Base-by-base conservation (phyloP, 306 rosid species). In the Rubus parviflorus region DNA sequence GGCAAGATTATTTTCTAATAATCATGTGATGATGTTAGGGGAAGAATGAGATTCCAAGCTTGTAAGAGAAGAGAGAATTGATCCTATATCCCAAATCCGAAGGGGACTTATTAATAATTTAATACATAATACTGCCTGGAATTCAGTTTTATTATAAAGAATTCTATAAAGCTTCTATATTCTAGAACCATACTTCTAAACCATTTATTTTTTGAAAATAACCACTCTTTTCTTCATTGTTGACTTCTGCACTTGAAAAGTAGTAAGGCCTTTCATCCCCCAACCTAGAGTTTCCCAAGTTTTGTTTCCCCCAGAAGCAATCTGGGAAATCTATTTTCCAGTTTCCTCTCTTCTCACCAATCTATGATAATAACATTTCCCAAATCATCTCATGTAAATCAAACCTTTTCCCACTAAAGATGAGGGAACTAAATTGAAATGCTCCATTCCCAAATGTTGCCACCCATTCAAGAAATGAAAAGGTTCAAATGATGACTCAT, bases 1-100 rank as follows among this genome's bases (percentile, higher is more conserved):
- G 79, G 17, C 8, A 46, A 46, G 75, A 67, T 78, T 64, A 51
- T 68, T 51, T 69, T 47, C 71, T n/a, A 57, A 72, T 67, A 73
- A n/a, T n/a, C 70, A 56, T 68, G 66, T 75, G 85, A 80, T 64
- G 74, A 76, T 30, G 76, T 77, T 63, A 70, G 49, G 68, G 67
- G 16, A 76, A 54, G 93, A 90, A 87, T 79, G 52, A 60, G 88
- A 85, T 85, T 84, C 93, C 77, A 81, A 70, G 63, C 88, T 83
- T 88, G 82, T 60, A 57, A 70, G 82, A 77, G 80, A 82, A 72
- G 72, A 77, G 84, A 75, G 86, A 84, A 77, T 52, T 17, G 83
- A 83, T 84, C 66, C 78, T 74, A 76, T 68, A 80, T 81, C 77
- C 77, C 53, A 81, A 74, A 30, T 30, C 81, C 40, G 51, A 78